Evolutionary conservation across 2,329 filamentous ascomycete genomes (phyloP).

Genomic region (Fusarium goolgardi): DNA sequence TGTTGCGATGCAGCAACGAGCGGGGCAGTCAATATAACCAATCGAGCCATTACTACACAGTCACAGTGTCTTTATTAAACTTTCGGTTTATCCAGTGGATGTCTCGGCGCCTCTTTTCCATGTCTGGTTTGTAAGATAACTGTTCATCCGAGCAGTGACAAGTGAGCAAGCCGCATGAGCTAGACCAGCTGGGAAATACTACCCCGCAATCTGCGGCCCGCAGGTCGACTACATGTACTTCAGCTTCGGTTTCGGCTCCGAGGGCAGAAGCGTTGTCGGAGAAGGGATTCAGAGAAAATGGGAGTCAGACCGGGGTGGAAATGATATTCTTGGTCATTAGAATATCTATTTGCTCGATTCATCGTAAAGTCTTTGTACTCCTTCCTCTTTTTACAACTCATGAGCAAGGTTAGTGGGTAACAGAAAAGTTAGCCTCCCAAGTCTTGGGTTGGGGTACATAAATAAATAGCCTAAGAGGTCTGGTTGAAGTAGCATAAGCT

Average conservation of each 20-base stretch:
- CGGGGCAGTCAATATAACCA: conserved; percentile 21
- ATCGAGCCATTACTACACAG: conserved; percentile 1
- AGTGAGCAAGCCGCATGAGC: conserved; percentile 9
- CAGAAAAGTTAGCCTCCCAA: no score
- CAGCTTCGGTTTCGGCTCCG: conserved; percentile 14
- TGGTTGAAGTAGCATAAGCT: no score
- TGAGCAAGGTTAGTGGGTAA: background rate
- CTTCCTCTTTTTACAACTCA: background rate
- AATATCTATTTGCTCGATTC: conserved; percentile 6
- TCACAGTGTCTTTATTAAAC: background rate
- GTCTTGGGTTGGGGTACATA: no score
- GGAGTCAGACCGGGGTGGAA: background rate
- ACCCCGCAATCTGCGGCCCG: conserved; percentile 29
- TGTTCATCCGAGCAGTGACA: conserved; percentile 4
- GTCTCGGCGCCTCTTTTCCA: conserved; percentile 16
- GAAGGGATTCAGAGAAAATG: background rate
- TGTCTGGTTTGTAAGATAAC: conserved; percentile 12
- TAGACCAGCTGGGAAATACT: conserved; percentile 21
- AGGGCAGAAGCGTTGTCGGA: conserved; percentile 13
- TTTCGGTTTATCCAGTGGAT: background rate
- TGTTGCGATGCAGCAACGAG: conserved; percentile 17
- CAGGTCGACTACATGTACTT: conserved; percentile 2
- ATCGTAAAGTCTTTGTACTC: conserved; percentile 3
- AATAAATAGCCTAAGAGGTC: no score
- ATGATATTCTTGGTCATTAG: background rate